Percentiles rank a stretch among this genome's conserved stretches.
Evolutionary conservation across 169 alveolate species (phyloP).

Genomic region (Eimeria necatrix): DNA sequence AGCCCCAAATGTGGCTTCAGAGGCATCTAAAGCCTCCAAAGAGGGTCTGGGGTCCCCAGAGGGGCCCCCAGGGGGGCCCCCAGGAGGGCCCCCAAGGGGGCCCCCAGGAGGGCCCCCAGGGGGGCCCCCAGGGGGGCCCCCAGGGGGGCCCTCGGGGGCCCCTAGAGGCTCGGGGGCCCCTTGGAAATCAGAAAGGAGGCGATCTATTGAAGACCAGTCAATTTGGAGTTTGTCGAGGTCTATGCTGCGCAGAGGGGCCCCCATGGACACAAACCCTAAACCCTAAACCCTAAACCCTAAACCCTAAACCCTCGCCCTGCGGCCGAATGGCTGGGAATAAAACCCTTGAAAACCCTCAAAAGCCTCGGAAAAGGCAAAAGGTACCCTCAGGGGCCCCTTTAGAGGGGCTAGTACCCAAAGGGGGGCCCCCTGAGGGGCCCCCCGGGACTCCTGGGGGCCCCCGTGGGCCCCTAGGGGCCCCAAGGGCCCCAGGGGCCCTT

Average conservation of each 20-base stretch:
- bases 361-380: too few species aligned
- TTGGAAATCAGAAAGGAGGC: neutral
- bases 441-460: neutral
- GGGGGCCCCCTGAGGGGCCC: neutral
- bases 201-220: neutral
- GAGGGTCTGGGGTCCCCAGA: too few species aligned
- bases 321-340: too few species aligned
- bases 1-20: too few species aligned
- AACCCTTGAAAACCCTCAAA: too few species aligned
- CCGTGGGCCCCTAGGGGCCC: neutral
- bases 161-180: neutral
- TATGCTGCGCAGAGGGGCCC: neutral
- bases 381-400: too few species aligned
- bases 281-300: neutral
- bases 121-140: constrained; percentile 59
- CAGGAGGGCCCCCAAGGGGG: neutral
- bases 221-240: neutral
- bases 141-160: neutral
- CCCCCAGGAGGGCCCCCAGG: neutral
- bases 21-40: too few species aligned
- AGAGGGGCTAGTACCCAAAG: neutral
- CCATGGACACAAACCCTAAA: neutral
- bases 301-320: too few species aligned
- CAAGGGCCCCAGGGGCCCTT: too few species aligned
- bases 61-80: too few species aligned